phyloP scores from a whole-genome alignment of 2,329 filamentous ascomycete genomes.

The Ustulina deusta region DNA sequence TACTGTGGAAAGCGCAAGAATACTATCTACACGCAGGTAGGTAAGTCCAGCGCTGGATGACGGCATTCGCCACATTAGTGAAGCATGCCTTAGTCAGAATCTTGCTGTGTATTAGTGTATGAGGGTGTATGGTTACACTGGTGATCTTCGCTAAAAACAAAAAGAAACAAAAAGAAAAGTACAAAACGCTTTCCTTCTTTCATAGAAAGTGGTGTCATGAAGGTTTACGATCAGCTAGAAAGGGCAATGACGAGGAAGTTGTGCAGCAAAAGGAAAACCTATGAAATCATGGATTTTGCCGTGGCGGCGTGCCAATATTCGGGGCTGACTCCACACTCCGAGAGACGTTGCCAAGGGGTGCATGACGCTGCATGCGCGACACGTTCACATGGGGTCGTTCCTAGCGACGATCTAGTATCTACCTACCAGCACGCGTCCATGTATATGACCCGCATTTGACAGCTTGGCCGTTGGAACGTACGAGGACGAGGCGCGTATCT shows the following conservation, averaged over 20 bases:
- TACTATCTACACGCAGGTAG: no score
- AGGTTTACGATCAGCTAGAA: not conserved
- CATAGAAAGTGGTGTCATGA: not conserved
- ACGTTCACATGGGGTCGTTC: slow-evolving; percentile 21
- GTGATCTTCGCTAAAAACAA: not conserved
- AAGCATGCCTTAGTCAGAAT: not conserved
- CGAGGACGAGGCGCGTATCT: not conserved
- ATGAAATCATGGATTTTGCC: not conserved
- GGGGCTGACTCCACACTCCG: not conserved
- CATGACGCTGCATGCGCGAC: slow-evolving; percentile 7
- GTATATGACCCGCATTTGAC: slow-evolving; percentile 32
- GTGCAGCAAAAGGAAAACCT: not conserved
- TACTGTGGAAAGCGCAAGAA: not conserved
- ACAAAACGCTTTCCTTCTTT: not conserved
- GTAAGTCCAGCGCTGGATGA: not conserved
- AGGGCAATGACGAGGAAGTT: not conserved
- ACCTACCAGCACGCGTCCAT: slow-evolving; percentile 16
- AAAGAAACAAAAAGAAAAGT: not conserved
- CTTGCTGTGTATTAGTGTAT: not conserved
- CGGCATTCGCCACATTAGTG: no score
- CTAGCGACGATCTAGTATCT: slow-evolving; percentile 35
- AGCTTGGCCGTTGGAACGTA: slow-evolving; percentile 24
- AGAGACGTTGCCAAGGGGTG: not conserved
- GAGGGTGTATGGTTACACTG: not conserved
- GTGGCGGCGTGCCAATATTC: not conserved